Percentiles rank a stretch among this genome's conserved stretches.
These are phyloP conservation scores for Prorocentrum cordatum DNA, from an alignment of 169 alveolate species.

Conservation along the genomic window DNA sequence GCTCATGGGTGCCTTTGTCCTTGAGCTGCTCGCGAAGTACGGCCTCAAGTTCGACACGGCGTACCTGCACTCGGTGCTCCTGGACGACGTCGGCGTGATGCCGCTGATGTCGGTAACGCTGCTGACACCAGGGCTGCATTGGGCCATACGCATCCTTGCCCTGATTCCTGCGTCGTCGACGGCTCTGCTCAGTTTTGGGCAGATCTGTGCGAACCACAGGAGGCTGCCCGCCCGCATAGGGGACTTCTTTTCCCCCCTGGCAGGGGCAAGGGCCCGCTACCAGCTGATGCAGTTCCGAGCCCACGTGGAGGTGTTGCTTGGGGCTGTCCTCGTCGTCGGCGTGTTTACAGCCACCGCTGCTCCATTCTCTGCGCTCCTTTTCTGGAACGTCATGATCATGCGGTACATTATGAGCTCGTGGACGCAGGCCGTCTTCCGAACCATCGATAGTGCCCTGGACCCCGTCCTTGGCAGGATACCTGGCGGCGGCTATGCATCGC, in stretches of 20 bases:
- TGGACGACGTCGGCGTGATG: not conserved
- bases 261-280: not conserved
- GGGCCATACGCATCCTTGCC: no score
- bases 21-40: not conserved
- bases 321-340: not conserved
- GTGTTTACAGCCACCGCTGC: not conserved
- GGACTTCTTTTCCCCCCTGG: not conserved
- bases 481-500: not conserved
- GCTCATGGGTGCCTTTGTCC: not conserved
- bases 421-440: no score
- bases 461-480: no score
- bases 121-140: not conserved
- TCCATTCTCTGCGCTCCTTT: not conserved
- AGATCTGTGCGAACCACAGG: no score
- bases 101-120: not conserved
- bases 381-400: not conserved
- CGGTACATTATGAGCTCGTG: not conserved
- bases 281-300: not conserved
- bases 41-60: not conserved
- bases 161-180: no score
- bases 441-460: no score
- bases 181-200: no score
- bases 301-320: not conserved
- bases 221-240: no score
- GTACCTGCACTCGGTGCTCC: not conserved